Conservation (phyloP, 208 protist species). For the Crithidia thermophila region DNA sequence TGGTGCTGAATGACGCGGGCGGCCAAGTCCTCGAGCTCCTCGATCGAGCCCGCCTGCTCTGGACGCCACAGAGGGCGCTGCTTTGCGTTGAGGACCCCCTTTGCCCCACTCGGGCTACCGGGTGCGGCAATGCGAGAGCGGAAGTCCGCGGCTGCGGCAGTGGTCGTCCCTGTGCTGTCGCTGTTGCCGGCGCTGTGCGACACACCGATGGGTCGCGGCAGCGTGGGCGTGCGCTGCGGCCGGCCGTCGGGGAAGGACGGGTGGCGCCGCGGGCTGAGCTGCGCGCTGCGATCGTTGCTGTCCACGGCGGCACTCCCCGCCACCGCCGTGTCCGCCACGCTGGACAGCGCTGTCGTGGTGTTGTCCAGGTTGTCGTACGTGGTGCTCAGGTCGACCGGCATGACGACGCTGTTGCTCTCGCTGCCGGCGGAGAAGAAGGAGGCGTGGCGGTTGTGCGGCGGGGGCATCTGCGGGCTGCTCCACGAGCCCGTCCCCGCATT, state of each 20-base stretch:
- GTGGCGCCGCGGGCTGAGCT: constrained; percentile 2
- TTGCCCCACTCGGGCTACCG: background rate
- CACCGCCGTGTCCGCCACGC: background rate
- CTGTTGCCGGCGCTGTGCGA: background rate
- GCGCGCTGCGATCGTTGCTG: too few species aligned
- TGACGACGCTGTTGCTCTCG: constrained; percentile 11
- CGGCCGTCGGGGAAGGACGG: background rate
- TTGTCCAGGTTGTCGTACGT: background rate
- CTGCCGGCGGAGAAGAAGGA: constrained; percentile 7
- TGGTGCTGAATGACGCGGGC: constrained; percentile 72
- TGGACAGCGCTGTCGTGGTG: background rate
- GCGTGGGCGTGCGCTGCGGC: background rate
- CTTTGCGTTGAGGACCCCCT: background rate
- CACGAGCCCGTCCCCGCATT: background rate
- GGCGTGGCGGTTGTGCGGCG: background rate
- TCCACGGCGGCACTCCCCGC: background rate
- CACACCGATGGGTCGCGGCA: background rate
- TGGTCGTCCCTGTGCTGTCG: too few species aligned
- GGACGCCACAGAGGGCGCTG: constrained; percentile 19
- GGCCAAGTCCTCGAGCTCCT: constrained; percentile 43
- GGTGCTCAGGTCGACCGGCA: background rate
- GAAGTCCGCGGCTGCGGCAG: background rate
- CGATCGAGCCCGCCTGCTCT: constrained; percentile 16
- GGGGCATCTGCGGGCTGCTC: background rate
- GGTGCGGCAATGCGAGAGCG: background rate